phyloP scores from a whole-genome alignment of 2,329 filamentous ascomycete genomes.

The Xylariales sp. region DNA sequence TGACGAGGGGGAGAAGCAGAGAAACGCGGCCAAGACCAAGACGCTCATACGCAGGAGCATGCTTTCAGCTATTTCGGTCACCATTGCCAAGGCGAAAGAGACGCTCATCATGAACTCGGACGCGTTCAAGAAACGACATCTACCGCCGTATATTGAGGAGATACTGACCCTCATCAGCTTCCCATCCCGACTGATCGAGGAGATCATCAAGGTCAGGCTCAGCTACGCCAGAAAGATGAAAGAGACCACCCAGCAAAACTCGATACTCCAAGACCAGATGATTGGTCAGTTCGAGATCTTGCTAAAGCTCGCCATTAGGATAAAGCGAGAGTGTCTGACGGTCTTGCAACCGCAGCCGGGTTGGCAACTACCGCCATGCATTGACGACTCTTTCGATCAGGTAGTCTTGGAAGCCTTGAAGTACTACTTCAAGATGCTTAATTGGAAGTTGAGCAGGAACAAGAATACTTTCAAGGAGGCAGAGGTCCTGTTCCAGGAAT shows the following conservation, averaged over 20 bases:
- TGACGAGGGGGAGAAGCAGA: constrained; percentile 29
- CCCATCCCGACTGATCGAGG: constrained; percentile 89
- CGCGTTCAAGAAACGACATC: constrained; percentile 79
- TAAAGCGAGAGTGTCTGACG: constrained; percentile 81
- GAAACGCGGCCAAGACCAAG: constrained; percentile 34
- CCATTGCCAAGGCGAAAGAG: constrained; percentile 89
- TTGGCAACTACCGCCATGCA: constrained; percentile 93
- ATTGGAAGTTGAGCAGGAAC: constrained; percentile 95
- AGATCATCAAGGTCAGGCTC: constrained; percentile 88
- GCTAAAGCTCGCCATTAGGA: constrained; percentile 83
- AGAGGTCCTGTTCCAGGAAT: constrained; percentile 94
- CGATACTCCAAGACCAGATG: constrained; percentile 96
- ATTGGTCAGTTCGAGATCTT: constrained; percentile 94
- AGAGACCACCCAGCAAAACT: constrained; percentile 85
- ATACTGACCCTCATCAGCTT: constrained; percentile 95
- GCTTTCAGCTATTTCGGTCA: constrained; percentile 72
- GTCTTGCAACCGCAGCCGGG: constrained; percentile 84
- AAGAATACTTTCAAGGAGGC: constrained; percentile 99
- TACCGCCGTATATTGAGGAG: constrained; percentile 96
- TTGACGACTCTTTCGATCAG: constrained; percentile 92
- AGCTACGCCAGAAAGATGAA: constrained; percentile 94
- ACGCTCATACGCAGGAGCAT: constrained; percentile 60
- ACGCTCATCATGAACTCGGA: constrained; percentile 84
- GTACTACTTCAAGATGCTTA: constrained; percentile 98
- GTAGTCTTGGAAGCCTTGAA: constrained; percentile 89